These are phyloP conservation scores for Phytophthora pinifolia DNA, from an alignment of 352 stramenopile species.

Conservation along the genomic window DNA sequence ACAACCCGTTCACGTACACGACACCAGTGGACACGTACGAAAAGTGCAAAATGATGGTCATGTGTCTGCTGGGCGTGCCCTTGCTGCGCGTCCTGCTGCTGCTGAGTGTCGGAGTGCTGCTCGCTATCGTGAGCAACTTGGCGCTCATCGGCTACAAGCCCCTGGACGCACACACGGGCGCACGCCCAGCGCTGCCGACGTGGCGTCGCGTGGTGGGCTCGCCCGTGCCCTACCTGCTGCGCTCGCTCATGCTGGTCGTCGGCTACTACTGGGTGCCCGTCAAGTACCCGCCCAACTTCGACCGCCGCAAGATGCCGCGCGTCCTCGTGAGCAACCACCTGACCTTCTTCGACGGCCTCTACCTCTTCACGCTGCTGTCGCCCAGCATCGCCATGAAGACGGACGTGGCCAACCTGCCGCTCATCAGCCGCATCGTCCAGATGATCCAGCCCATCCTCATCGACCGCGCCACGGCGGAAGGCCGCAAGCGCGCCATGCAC, in stretches of 20 bases:
- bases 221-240: slow-evolving; percentile 43
- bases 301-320: slow-evolving; percentile 30
- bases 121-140: slow-evolving; percentile 44
- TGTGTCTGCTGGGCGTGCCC: slow-evolving; percentile 61
- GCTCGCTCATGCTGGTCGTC: slow-evolving; percentile 54
- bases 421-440: slow-evolving; percentile 58
- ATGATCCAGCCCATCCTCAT: slow-evolving; percentile 69
- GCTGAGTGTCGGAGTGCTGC: slow-evolving; percentile 32
- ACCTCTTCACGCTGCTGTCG: slow-evolving; percentile 52
- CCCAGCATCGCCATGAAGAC: slow-evolving; percentile 77
- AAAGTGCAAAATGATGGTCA: slow-evolving; percentile 48
- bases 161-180: slow-evolving; percentile 34
- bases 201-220: slow-evolving; percentile 47
- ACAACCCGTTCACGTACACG: slow-evolving; percentile 67
- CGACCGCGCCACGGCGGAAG: slow-evolving; percentile 47
- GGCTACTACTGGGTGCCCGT: slow-evolving; percentile 73
- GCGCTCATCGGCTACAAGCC: slow-evolving; percentile 55
- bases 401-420: slow-evolving; percentile 54
- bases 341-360: slow-evolving; percentile 67
- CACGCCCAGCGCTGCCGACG: slow-evolving; percentile 28
- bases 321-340: slow-evolving; percentile 77
- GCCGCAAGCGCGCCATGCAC: slow-evolving; percentile 53
- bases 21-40: slow-evolving; percentile 61
- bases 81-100: slow-evolving; percentile 53
- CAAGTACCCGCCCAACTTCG: slow-evolving; percentile 35